These are phyloP conservation scores for Verticillium dahliae DNA, from an alignment of 2,329 filamentous ascomycete species.

Conservation along the genomic window DNA sequence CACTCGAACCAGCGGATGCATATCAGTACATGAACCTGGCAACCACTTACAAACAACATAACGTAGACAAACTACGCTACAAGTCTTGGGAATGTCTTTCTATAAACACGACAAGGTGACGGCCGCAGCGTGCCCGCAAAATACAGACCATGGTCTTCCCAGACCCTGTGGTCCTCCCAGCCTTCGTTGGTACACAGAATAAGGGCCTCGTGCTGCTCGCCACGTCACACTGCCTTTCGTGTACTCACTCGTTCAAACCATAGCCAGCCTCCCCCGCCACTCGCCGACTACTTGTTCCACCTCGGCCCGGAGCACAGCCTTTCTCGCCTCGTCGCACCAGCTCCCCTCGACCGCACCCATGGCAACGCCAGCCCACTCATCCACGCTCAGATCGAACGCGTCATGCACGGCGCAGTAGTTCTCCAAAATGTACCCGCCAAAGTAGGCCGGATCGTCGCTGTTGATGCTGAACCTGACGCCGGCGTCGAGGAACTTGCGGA, in stretches of 20 bases:
- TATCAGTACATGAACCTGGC: too few relatives aligned
- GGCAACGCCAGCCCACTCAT: conserved; percentile 63
- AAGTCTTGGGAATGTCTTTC: too few relatives aligned
- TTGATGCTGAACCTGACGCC: conserved; percentile 67
- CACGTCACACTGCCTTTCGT: not conserved
- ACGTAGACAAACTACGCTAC: too few relatives aligned
- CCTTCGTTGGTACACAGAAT: too few relatives aligned
- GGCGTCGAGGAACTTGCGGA: conserved; percentile 55
- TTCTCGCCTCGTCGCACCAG: conserved; percentile 56
- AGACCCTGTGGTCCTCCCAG: too few relatives aligned
- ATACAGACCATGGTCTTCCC: too few relatives aligned
- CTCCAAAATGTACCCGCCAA: conserved; percentile 67
- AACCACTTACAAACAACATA: too few relatives aligned
- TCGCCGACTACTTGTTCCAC: conserved; percentile 19
- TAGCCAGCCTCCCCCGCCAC: not conserved
- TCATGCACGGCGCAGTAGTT: conserved; percentile 74
- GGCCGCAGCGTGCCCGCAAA: too few relatives aligned
- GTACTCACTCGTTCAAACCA: not conserved
- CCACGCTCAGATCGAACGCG: conserved; percentile 53
- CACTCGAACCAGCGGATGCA: too few relatives aligned
- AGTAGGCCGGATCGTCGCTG: conserved; percentile 70
- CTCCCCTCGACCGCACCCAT: conserved; percentile 58
- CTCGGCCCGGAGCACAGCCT: conserved; percentile 47
- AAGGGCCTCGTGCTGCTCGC: not conserved
- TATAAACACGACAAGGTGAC: too few relatives aligned